These are phyloP conservation scores for Aureobasidium subglaciale DNA, from an alignment of 2,329 filamentous ascomycete species.

Conservation along the genomic window DNA sequence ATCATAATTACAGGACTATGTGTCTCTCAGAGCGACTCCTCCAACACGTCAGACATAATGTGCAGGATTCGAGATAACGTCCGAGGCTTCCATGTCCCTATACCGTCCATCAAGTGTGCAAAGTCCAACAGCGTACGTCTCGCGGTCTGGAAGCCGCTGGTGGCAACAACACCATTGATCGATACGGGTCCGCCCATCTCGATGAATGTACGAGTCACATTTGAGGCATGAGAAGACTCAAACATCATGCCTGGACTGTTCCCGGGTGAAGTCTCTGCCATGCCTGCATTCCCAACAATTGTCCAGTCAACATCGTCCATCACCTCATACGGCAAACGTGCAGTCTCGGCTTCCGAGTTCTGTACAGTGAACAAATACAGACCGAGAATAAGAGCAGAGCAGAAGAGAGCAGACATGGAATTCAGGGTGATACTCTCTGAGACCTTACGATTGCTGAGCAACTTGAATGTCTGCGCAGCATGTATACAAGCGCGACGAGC, in stretches of 20 bases:
- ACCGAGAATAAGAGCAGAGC: constrained; percentile 45
- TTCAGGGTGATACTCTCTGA: constrained; percentile 47
- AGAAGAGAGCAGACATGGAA: constrained; percentile 44
- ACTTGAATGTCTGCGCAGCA: constrained; percentile 46
- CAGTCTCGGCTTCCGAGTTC: constrained; percentile 20
- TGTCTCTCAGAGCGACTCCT: constrained; percentile 24
- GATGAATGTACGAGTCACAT: constrained; percentile 37
- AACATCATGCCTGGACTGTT: constrained; percentile 14
- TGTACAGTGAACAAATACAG: constrained; percentile 46
- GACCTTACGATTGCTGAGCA: constrained; percentile 45
- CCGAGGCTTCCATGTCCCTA: constrained; percentile 45
- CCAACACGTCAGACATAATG: constrained; percentile 48
- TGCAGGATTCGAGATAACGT: constrained; percentile 47
- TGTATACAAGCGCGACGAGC: constrained; percentile 46
- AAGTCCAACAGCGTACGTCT: constrained; percentile 46
- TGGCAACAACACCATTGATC: constrained; percentile 41
- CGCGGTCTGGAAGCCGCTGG: constrained; percentile 46
- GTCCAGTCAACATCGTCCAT: constrained; percentile 46
- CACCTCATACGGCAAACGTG: constrained; percentile 40
- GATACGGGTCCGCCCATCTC: constrained; percentile 42
- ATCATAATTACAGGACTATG: neutral
- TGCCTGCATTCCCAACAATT: constrained; percentile 39
- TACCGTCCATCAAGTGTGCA: constrained; percentile 46
- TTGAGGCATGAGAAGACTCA: constrained; percentile 12
- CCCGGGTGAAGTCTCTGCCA: constrained; percentile 28